phyloP scores from a whole-genome alignment of 805 yeast species.

The Priceomyces medius region DNA sequence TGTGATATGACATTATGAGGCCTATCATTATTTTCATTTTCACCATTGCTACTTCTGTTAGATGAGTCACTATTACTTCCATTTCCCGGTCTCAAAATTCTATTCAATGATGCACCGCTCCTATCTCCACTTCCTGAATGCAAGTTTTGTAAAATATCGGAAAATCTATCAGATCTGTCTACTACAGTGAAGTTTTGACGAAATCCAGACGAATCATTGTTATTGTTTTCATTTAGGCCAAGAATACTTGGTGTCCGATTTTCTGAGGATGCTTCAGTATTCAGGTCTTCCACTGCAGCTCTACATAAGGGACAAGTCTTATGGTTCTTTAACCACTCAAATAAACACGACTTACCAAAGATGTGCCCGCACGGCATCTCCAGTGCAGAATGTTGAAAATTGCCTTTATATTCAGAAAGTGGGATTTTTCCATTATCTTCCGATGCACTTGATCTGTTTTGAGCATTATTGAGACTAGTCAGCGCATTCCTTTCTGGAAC shows the following conservation, averaged over 20 bases:
- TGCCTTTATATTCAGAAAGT: constrained; percentile 20
- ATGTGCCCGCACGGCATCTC: constrained; percentile 82
- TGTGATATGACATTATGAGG: constrained; percentile 15
- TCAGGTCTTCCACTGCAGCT: constrained; percentile 37
- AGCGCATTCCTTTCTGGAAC: not conserved
- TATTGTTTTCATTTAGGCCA: not conserved
- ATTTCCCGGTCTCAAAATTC: constrained; percentile 12
- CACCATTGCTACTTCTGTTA: not conserved
- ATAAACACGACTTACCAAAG: constrained; percentile 83
- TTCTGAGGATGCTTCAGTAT: constrained; percentile 3
- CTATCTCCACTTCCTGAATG: not conserved
- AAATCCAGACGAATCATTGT: not conserved
- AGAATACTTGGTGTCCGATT: constrained; percentile 1
- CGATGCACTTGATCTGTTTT: not conserved
- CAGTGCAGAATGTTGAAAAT: constrained; percentile 58
- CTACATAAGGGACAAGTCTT: constrained; percentile 89
- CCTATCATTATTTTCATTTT: not conserved
- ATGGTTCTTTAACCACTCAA: constrained; percentile 76
- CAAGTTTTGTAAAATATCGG: constrained; percentile 4
- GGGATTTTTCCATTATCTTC: not conserved
- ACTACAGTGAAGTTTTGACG: constrained; percentile 5
- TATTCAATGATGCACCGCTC: not conserved
- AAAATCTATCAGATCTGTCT: constrained; percentile 5
- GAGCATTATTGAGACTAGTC: not conserved
- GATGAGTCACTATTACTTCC: constrained; percentile 4